Base-by-base conservation (phyloP, 2,329 filamentous ascomycete species). In the Cercospora janseana region DNA sequence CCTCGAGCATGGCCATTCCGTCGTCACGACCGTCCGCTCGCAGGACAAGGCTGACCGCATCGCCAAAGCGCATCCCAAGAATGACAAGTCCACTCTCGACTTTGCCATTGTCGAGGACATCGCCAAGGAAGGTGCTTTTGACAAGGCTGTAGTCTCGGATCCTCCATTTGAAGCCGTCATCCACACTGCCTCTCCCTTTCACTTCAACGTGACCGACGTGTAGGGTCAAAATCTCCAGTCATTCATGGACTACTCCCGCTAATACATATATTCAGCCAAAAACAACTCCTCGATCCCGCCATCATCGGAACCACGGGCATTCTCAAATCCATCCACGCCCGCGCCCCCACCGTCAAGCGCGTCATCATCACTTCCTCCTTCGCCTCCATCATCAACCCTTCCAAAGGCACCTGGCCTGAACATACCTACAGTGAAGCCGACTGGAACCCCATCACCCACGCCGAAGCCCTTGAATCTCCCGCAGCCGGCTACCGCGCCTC, bases 141-240 rank as follows among this genome's bases (percentile, higher is more conserved):
- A 77, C 55, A 62, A 75, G 66, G 80, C 79, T 12, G 76, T 83
- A 40, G 72, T 80, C 56, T 81, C 79, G 12, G 73, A 79, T 47
- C 80, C 80, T 12, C 79, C 82, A 0, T 87, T 92, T 55, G 83
- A 88, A 60, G 83, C 79, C 37, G 85, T 92, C 41, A 76, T 89
- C 44, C 85, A 89, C 66, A 88, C 85, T 4, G 85, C 86, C 2
- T 84, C 80, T 26, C 87, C 88, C 0, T 91, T 87, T 72, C 83
- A 87, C 60, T 79, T 83, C 65, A 85, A 85, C 26, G 81, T 93
- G 48, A 82, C 88, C 27, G 79, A 84, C 57, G 83, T 87, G 13
- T 28, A 44, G 12, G 29, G 26, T 28, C 26, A 28, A 28, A 7
- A 28, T 28, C 26, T 7, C 26, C 26, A 7, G n/a, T n/a, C n/a